Evolutionary conservation across 2,329 filamentous ascomycete genomes (phyloP).

Genomic region (Diaporthe amygdali): DNA sequence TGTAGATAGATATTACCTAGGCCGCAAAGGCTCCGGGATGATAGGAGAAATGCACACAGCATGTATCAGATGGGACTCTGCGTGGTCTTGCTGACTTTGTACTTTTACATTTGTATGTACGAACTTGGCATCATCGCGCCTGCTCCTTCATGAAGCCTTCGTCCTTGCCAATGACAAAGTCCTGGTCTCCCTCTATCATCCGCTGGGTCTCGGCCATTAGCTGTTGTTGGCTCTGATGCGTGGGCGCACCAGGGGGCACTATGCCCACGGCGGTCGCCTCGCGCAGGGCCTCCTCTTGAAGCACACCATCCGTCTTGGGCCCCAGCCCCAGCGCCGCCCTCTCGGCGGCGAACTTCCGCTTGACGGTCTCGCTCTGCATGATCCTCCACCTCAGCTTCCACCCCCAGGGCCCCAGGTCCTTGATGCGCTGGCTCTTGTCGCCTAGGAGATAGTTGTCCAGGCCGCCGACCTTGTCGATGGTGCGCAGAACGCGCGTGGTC

Average conservation of each 20-base stretch:
- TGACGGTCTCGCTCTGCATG: slow-evolving; percentile 76
- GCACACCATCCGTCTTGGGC: slow-evolving; percentile 45
- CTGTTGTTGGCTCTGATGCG: slow-evolving; percentile 26
- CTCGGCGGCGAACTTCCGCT: slow-evolving; percentile 69
- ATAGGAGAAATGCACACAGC: background rate
- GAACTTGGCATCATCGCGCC: background rate
- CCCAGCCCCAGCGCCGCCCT: slow-evolving; percentile 69
- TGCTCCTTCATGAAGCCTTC: slow-evolving; percentile 37
- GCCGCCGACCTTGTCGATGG: slow-evolving; percentile 84
- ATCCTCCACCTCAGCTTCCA: slow-evolving; percentile 91
- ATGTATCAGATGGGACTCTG: background rate
- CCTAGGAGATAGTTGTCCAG: slow-evolving; percentile 92
- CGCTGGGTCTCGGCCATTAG: slow-evolving; percentile 44
- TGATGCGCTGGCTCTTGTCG: slow-evolving; percentile 76
- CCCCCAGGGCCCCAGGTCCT: slow-evolving; percentile 85
- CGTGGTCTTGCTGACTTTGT: background rate
- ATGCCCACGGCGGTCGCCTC: slow-evolving; percentile 3
- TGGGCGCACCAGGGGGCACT: background rate
- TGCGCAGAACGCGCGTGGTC: slow-evolving; percentile 71
- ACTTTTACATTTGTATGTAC: background rate
- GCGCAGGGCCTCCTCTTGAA: slow-evolving; percentile 25
- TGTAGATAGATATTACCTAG: background rate
- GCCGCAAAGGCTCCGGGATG: background rate
- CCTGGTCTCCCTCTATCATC: slow-evolving; percentile 46
- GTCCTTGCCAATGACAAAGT: slow-evolving; percentile 41